Base-by-base conservation (phyloP, 1,139 yeast genomes). In the Yamadazyma diospyri region DNA sequence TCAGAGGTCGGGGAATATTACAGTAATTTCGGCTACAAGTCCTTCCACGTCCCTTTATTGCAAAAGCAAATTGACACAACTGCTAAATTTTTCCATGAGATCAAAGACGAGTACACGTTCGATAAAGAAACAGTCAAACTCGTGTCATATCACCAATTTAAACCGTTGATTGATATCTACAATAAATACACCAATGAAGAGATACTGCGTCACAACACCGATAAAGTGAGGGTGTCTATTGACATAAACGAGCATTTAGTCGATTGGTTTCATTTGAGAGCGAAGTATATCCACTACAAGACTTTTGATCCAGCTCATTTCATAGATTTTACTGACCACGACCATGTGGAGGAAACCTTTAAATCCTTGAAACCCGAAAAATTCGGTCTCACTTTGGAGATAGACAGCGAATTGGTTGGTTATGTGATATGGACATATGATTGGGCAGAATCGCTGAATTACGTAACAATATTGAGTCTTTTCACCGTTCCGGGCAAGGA, bases 1-100 rank as follows among this genome's bases (percentile, higher is more conserved):
- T 80, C 88, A 22, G 94, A 82, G 48, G 71, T 84, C 24, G 89
- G 87, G 5, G 78, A 77, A 36, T 82, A 74, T 53, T 82, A 83
- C 51, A 53, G 63, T 22, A 61, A 64, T 36, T 66, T 71, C 45
- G 94, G 86, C 2, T 83, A 78, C 53, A 57, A 61, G 26, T 69
- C 80, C 2, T 53, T 60, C 35, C 72, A 63, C 25, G 74, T 76
- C 7, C 77, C 64, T 5, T 25, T 43, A 11, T 23, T 27, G 13
- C 25, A 25, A 5, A 27, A 21, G n/a, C 15, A 18, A 1, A 16
- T 30, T 5, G 24, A 27, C 15, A 33, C 24, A 15, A 8, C 14
- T 10, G 33, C 32, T 6, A 4, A 15, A 9, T n/a, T 25, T 13
- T 34, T 34, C 18, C 14, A 22, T 17, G 14, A 16, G 6, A 11